These are phyloP conservation scores for Rhizopogon vinicolor DNA, from an alignment of 768 basidiomycete genomes.

Conservation along the genomic window DNA sequence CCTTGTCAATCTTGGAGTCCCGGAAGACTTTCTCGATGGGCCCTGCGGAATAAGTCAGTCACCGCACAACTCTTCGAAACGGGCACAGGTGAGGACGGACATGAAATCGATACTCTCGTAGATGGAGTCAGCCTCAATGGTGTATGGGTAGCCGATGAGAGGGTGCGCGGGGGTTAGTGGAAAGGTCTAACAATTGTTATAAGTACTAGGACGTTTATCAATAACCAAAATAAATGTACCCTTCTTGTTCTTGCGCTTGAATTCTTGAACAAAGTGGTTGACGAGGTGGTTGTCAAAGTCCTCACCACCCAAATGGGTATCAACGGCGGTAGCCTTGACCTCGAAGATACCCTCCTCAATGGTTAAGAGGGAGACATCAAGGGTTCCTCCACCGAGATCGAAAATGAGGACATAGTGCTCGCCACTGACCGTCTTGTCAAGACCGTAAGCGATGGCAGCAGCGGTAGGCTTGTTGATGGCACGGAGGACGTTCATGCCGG, in stretches of 20 bases:
- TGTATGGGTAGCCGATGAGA: constrained; percentile 37
- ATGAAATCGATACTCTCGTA: constrained; percentile 62
- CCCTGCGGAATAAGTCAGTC: constrained; percentile 61
- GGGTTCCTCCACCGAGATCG: too few relatives aligned
- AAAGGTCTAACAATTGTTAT: constrained; percentile 36
- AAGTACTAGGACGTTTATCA: too few relatives aligned
- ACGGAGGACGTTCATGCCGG: constrained; percentile 93
- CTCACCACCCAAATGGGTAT: too few relatives aligned
- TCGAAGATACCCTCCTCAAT: too few relatives aligned
- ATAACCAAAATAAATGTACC: too few relatives aligned
- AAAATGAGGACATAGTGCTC: too few relatives aligned
- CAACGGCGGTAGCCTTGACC: too few relatives aligned
- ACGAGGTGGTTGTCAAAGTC: too few relatives aligned
- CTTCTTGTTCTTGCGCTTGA: too few relatives aligned
- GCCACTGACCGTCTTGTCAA: too few relatives aligned
- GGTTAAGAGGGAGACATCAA: too few relatives aligned
- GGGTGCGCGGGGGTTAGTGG: constrained; percentile 46
- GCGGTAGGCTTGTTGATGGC: constrained; percentile 99
- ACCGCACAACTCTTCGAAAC: constrained; percentile 67
- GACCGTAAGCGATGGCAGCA: constrained; percentile 95
- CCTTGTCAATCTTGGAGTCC: constrained; percentile 66
- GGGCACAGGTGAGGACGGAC: constrained; percentile 63
- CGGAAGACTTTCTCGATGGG: constrained; percentile 71
- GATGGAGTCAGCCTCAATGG: constrained; percentile 50
- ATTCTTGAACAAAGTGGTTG: too few relatives aligned